A percentile compares a stretch with the other conserved stretches of the same genome.
phyloP scores from a whole-genome alignment of 139 green algal species.

The Auxenochlorella protothecoides region DNA sequence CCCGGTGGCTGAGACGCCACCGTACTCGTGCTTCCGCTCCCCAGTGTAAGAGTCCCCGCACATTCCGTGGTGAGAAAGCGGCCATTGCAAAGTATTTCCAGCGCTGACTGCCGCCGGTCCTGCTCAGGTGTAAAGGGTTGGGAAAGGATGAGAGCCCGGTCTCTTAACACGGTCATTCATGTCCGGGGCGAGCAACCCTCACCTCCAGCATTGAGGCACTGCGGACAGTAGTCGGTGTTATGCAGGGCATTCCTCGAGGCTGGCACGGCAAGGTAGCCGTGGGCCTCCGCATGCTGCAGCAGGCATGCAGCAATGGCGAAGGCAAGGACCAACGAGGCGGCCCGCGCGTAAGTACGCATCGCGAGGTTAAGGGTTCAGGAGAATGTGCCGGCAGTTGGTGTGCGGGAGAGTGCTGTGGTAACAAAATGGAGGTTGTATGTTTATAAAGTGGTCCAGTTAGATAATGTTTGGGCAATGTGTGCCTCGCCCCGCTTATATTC shows the following conservation, averaged over 20 bases:
- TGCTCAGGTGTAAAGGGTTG: background rate
- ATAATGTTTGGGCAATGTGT: too few relatives aligned
- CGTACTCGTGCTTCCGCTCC: background rate
- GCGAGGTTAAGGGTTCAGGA: too few relatives aligned
- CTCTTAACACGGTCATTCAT: background rate
- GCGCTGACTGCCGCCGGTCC: background rate
- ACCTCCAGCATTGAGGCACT: slow-evolving; percentile 2
- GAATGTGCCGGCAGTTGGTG: too few relatives aligned
- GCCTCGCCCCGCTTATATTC: too few relatives aligned
- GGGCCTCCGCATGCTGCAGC: background rate
- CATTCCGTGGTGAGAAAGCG: background rate
- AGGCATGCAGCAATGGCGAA: background rate
- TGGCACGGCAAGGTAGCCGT: slow-evolving; percentile 1
- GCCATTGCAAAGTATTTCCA: background rate
- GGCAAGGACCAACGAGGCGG: background rate
- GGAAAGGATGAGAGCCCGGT: background rate
- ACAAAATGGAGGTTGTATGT: too few relatives aligned
- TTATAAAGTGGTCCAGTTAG: too few relatives aligned
- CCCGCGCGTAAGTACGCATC: too few relatives aligned
- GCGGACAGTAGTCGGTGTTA: slow-evolving; percentile 2
- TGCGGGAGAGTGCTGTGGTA: too few relatives aligned
- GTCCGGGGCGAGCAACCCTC: background rate
- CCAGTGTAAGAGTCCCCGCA: background rate
- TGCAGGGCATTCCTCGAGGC: background rate
- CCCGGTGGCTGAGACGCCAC: background rate